Evolutionary conservation across 208 protist genomes (phyloP), one percentile per base, ranked within the genome.

Genomic region (Willaertia magna): DNA sequence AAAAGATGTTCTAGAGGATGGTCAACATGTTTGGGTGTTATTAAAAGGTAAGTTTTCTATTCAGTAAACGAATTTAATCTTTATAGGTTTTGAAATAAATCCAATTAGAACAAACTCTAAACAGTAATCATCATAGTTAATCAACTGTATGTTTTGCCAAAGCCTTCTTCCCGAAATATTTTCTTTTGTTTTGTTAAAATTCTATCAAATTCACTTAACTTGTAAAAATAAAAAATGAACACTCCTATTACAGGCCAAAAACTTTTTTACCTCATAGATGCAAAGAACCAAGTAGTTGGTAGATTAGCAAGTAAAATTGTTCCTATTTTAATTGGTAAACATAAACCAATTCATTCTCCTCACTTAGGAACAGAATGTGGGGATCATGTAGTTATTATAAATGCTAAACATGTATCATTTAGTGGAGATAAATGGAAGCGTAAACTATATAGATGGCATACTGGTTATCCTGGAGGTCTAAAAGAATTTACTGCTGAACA

Each of bases 391-490:
- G 82, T 87, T 43, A 76, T 87, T 55, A 34, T 74, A 6, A 87
- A 87, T 74, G 61, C 75, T 26, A 76, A 59, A 61, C 39, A 83
- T 46, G 30, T 87, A 7, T 6, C 40, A 40, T 39, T 87, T 11
- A 86, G 82, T 40, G 86, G 86, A 2, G 40, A 85, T 30, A 87
- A 87, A 67, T 76, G 48, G 55, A 48, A 87, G 39, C 46, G 74
- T 43, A 76, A 83, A 46, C 30, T 76, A 14, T 83, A 87, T 30
- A 81, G 78, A 75, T 67, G 48, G 40, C 78, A 87, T 51, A 86
- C 86, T 26, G 86, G 86, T 46, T 87, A 87, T 84, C 30, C 79
- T 74, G 86, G 86, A 44, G 86, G 86, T 46, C 49, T 87, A 26
- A 87, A 85, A 82, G 47, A 47, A 83, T 74, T 55, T 46, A 46